Evolutionary conservation across 2,329 filamentous ascomycete genomes (phyloP), one percentile per base, ranked within the genome.

Genomic region (Cryoendolithus antarcticus): DNA sequence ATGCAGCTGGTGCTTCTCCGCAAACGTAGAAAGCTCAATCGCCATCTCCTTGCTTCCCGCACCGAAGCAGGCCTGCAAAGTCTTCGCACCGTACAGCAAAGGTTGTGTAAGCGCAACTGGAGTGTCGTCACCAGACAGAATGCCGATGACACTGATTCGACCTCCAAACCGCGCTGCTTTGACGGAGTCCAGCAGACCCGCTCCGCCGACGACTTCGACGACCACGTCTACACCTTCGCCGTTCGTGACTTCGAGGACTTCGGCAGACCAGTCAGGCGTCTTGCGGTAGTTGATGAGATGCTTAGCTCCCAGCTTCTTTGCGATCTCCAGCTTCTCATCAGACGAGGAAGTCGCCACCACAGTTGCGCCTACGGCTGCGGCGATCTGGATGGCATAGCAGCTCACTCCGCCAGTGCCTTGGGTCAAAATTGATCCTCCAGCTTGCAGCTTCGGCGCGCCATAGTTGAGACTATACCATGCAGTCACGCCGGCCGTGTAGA

Each of bases 401-500:
- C 52, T 61, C 46, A 61, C 58, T 56, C 70, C 68, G 0, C 62
- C 62, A 8, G 62, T 65, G 1, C 61, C 62, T 40, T 63, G 58
- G 33, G 58, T 59, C n/a, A 64, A 47, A 3, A 64, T 48, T 9
- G 42, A 32, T 8, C n/a, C 27, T 19, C 15, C 31, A 9, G 28
- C 32, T 51, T 57, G 40, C 54, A 61, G 10, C 50, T 45, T 40
- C 29, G 76, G 46, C 77, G 61, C 11, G 66, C 64, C 70, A 73
- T 78, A 75, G 74, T 80, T 40, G 8, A 56, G 38, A 19, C 46
- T 43, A 24, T 45, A 42, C 43, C 44, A 55, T 0, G 76, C 75
- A 4, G 77, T 80, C 21, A 78, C 64, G 2, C 66, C 68, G 0
- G 76, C 74, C 40, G 77, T 72, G 8, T 75, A 74, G 5, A 80